These are phyloP conservation scores for Rosa chinensis DNA, from an alignment of 306 rosid genomes.

Conservation along the genomic window DNA sequence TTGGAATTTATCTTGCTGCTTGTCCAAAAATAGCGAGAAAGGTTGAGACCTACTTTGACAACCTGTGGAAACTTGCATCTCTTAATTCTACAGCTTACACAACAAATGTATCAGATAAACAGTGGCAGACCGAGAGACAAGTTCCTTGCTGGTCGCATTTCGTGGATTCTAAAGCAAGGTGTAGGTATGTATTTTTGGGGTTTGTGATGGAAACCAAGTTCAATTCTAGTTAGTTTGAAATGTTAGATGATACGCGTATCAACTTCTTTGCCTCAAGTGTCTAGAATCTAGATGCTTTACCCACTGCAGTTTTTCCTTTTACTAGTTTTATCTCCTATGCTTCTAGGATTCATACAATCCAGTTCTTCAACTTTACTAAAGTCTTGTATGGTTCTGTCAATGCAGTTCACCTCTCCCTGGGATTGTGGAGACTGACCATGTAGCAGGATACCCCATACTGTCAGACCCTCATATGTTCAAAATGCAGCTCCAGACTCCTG, in stretches of 20 bases:
- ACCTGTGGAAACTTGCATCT: conserved; percentile 70
- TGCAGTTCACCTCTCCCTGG: conserved; percentile 79
- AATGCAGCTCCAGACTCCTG: conserved; percentile 61
- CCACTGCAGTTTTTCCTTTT: not conserved
- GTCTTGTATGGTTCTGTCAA: conserved; percentile 12
- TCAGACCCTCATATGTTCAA: conserved; percentile 56
- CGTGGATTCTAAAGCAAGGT: conserved; percentile 48
- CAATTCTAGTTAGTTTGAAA: conserved; percentile 4
- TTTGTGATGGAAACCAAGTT: conserved; percentile 13
- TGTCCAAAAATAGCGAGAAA: conserved; percentile 68
- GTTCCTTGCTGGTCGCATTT: conserved; percentile 98
- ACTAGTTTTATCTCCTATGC: conserved; percentile 6
- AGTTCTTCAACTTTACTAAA: conserved; percentile 6
- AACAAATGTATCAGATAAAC: conserved; percentile 58
- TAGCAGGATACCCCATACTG: conserved; percentile 69
- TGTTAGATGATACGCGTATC: not conserved
- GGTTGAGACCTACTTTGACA: conserved; percentile 71
- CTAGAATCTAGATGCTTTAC: not conserved
- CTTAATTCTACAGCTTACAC: conserved; percentile 63
- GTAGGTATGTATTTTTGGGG: conserved; percentile 56
- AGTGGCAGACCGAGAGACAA: conserved; percentile 79
- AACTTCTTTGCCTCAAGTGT: conserved; percentile 11
- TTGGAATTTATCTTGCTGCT: conserved; percentile 75
- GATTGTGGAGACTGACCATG: conserved; percentile 51
- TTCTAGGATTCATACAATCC: not conserved